These are phyloP conservation scores for Carnegiea gigantea DNA, from an alignment of 179 eudicot species.

Conservation along the genomic window DNA sequence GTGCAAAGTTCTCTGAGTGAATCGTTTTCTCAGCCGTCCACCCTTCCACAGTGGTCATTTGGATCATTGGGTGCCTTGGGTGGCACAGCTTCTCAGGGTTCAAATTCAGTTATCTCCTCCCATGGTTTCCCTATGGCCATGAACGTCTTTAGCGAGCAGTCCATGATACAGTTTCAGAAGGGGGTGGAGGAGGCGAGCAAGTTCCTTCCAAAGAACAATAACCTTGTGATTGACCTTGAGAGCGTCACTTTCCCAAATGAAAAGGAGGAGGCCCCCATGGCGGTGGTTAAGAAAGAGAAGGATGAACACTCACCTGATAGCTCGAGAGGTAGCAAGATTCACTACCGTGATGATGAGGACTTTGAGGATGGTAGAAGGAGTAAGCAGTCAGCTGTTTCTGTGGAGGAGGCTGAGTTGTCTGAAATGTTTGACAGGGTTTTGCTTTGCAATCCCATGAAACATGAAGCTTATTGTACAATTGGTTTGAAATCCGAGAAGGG, in stretches of 20 bases:
- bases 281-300: constrained; percentile 45
- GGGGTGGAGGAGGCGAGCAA: constrained; percentile 88
- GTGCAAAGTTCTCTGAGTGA: constrained; percentile 24
- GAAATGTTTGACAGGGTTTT: constrained; percentile 76
- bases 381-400: constrained; percentile 66
- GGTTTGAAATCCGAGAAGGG: constrained; percentile 10
- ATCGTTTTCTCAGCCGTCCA: constrained; percentile 21
- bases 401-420: constrained; percentile 56
- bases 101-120: constrained; percentile 11
- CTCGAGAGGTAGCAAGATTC: constrained; percentile 52
- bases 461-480: constrained; percentile 18
- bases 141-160: constrained; percentile 49
- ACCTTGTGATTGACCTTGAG: constrained; percentile 50
- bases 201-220: constrained; percentile 60
- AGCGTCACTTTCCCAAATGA: constrained; percentile 45
- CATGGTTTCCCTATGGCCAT: constrained; percentile 33
- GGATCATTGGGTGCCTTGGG: constrained; percentile 25
- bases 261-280: constrained; percentile 20
- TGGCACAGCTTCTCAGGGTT: not conserved
- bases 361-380: constrained; percentile 56
- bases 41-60: constrained; percentile 26
- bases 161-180: constrained; percentile 70
- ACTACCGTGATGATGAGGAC: constrained; percentile 49
- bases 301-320: constrained; percentile 38
- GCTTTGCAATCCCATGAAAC: constrained; percentile 35